These are phyloP conservation scores for Vaccinium corymbosum DNA, from an alignment of 148 eudicot species.

Conservation along the genomic window DNA sequence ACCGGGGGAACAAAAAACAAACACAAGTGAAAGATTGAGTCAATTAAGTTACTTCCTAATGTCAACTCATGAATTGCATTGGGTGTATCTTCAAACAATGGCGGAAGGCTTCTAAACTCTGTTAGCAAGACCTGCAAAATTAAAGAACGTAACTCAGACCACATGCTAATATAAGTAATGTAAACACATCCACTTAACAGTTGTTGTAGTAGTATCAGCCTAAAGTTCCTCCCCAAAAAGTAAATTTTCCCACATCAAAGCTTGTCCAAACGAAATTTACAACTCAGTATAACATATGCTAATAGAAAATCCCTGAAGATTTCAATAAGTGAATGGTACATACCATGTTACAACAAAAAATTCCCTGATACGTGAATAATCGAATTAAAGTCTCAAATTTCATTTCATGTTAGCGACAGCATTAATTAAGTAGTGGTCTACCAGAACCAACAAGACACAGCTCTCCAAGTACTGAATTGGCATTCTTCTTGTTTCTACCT, in stretches of 20 bases:
- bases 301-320: no score
- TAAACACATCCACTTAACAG: neutral
- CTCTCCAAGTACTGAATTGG: neutral
- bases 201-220: neutral
- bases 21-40: neutral
- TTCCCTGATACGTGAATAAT: neutral
- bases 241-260: neutral
- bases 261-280: neutral
- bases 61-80: slow-evolving; percentile 71
- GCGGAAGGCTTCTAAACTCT: slow-evolving; percentile 79
- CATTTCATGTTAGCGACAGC: neutral
- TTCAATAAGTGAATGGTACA: no score
- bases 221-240: neutral
- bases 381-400: neutral
- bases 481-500: neutral
- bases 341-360: neutral
- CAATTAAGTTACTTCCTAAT: slow-evolving; percentile 60
- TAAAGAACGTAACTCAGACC: neutral
- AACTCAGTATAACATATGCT: neutral
- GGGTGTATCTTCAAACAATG: slow-evolving; percentile 65
- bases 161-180: neutral
- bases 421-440: neutral
- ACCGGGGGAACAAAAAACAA: neutral
- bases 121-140: slow-evolving; percentile 64
- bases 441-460: neutral